Evolutionary conservation across 352 stramenopile genomes (phyloP).

Genomic region (Phytophthora rubi): DNA sequence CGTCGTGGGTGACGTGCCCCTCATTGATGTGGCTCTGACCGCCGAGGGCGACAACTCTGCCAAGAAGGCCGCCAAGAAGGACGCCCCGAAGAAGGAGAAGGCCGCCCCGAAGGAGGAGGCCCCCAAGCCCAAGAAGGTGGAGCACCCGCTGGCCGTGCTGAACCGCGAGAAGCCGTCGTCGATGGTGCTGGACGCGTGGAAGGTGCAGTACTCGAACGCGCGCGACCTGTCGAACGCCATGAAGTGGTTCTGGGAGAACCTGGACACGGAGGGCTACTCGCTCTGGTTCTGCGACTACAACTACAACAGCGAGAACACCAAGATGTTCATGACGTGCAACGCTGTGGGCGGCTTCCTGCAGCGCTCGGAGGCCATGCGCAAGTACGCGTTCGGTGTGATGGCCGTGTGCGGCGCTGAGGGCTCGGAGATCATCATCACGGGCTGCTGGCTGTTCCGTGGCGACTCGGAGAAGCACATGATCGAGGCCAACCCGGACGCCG

Average conservation of each 20-base stretch:
- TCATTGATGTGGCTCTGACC: constrained; percentile 77
- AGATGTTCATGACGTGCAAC: constrained; percentile 95
- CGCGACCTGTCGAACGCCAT: constrained; percentile 84
- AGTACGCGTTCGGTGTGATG: constrained; percentile 93
- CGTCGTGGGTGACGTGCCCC: constrained; percentile 90
- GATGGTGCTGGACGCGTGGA: constrained; percentile 91
- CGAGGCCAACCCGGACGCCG: constrained; percentile 91
- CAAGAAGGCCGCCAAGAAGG: constrained; percentile 44
- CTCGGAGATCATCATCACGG: constrained; percentile 87
- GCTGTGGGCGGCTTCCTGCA: constrained; percentile 93
- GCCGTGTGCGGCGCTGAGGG: constrained; percentile 70
- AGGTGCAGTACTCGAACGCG: constrained; percentile 94
- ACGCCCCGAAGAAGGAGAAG: constrained; percentile 55
- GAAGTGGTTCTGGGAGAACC: constrained; percentile 91
- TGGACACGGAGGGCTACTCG: constrained; percentile 90
- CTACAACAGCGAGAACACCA: constrained; percentile 94
- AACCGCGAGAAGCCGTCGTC: constrained; percentile 83
- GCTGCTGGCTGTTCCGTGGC: constrained; percentile 92
- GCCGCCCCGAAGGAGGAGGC: constrained; percentile 46
- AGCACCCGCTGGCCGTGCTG: constrained; percentile 89
- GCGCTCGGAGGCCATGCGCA: constrained; percentile 91
- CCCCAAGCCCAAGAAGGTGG: constrained; percentile 77
- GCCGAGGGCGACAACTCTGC: constrained; percentile 64
- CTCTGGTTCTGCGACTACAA: constrained; percentile 94
- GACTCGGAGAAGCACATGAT: constrained; percentile 88